These are phyloP conservation scores for Alternaria rosae DNA, from an alignment of 2,329 filamentous ascomycete genomes.

Conservation along the genomic window DNA sequence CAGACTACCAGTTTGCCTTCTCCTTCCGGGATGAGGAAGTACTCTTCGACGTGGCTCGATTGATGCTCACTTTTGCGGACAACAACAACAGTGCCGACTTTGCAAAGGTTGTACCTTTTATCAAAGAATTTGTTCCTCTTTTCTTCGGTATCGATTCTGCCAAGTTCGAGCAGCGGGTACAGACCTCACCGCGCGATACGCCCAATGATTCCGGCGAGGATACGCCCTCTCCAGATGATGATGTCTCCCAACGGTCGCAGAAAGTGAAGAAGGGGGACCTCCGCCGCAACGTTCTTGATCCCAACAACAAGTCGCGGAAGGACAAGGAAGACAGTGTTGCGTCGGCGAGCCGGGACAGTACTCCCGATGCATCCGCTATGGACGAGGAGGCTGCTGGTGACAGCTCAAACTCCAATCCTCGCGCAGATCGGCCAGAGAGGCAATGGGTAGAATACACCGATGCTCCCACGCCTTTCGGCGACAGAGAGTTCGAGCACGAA, in stretches of 20 bases:
- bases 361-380: slow-evolving; percentile 80
- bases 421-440: slow-evolving; percentile 69
- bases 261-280: slow-evolving; percentile 74
- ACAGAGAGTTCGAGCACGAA: slow-evolving; percentile 73
- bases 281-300: slow-evolving; percentile 85
- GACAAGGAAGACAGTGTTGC: slow-evolving; percentile 83
- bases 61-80: slow-evolving; percentile 56
- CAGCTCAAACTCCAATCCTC: slow-evolving; percentile 60
- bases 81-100: slow-evolving; percentile 53
- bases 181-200: slow-evolving; percentile 48
- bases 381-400: slow-evolving; percentile 77
- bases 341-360: slow-evolving; percentile 84
- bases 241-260: slow-evolving; percentile 70
- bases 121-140: slow-evolving; percentile 59
- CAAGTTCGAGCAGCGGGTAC: slow-evolving; percentile 74
- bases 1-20: slow-evolving; percentile 78
- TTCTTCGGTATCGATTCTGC: slow-evolving; percentile 59
- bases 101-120: slow-evolving; percentile 55
- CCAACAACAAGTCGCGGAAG: slow-evolving; percentile 72
- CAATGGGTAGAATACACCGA: slow-evolving; percentile 69
- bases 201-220: slow-evolving; percentile 65
- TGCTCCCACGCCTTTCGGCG: slow-evolving; percentile 64
- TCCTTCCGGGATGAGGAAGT: slow-evolving; percentile 67
- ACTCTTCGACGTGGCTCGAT: slow-evolving; percentile 58
- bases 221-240: slow-evolving; percentile 70